These are phyloP conservation scores for Viola pubescens DNA, from an alignment of 441 rosid species.

Conservation along the genomic window DNA sequence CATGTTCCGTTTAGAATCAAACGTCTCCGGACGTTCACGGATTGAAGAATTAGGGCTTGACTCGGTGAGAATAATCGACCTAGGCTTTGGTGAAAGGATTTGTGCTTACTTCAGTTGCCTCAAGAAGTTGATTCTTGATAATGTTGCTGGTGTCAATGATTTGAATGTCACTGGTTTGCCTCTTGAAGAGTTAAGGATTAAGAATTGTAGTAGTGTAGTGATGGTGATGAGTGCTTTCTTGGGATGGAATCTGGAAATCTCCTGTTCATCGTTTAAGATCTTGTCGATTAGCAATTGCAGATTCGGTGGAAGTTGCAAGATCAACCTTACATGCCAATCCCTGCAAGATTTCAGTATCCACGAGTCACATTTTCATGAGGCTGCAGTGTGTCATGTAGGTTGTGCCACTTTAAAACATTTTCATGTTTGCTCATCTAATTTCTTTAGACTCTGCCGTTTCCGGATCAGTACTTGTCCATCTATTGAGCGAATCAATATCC, in stretches of 20 bases:
- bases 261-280: conserved; percentile 10
- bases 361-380: conserved; percentile 1
- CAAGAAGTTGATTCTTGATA: conserved; percentile 13
- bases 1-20: neutral
- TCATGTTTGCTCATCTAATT: conserved; percentile 4
- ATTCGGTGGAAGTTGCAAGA: neutral
- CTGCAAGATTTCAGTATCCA: conserved; percentile 6
- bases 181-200: conserved; percentile 11
- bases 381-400: neutral
- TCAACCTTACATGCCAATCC: conserved; percentile 8
- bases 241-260: neutral
- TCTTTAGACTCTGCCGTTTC: neutral
- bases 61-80: conserved; percentile 1
- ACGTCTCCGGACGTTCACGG: neutral
- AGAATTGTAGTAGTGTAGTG: neutral
- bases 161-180: conserved; percentile 5
- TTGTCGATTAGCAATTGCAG: conserved; percentile 1
- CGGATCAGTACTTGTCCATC: conserved; percentile 4
- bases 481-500: conserved; percentile 4
- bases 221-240: neutral
- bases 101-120: conserved; percentile 11
- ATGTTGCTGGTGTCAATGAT: neutral
- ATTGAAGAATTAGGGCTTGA: conserved; percentile 5
- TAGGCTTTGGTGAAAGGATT: conserved; percentile 9
- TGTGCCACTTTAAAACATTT: conserved; percentile 3